phyloP scores from a whole-genome alignment of 2,329 filamentous ascomycete species.

The Ophiognomonia clavigignenti-juglandacearum region DNA sequence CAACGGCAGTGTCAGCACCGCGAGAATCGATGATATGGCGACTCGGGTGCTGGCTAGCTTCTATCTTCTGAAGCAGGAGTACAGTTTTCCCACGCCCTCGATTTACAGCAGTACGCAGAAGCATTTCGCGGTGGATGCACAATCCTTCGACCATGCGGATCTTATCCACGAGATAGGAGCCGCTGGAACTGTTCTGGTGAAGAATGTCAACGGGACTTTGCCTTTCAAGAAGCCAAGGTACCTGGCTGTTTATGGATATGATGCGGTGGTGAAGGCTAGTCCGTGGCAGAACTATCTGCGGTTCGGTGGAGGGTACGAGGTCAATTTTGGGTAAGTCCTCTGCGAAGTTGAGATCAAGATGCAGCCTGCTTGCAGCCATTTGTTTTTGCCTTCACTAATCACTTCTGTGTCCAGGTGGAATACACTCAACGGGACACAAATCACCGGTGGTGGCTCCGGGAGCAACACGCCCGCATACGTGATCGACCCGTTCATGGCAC shows the following conservation, averaged over 20 bases:
- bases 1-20: slow-evolving; percentile 53
- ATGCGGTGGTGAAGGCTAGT: slow-evolving; percentile 47
- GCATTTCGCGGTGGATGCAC: slow-evolving; percentile 13
- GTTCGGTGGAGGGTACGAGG: slow-evolving; percentile 52
- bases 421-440: slow-evolving; percentile 38
- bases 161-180: slow-evolving; percentile 14
- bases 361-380: too few species aligned
- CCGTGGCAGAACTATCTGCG: slow-evolving; percentile 12
- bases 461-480: slow-evolving; percentile 80
- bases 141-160: slow-evolving; percentile 2
- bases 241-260: slow-evolving; percentile 50
- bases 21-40: slow-evolving; percentile 53
- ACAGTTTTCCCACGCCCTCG: slow-evolving; percentile 8
- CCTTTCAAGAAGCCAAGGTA: slow-evolving; percentile 51
- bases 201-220: slow-evolving; percentile 53
- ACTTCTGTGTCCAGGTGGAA: too few species aligned
- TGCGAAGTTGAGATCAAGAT: too few species aligned
- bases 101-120: slow-evolving; percentile 11
- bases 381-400: too few species aligned
- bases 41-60: slow-evolving; percentile 21
- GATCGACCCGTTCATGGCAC: slow-evolving; percentile 60
- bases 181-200: slow-evolving; percentile 46
- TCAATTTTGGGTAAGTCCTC: slow-evolving; percentile 26
- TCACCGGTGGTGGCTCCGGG: slow-evolving; percentile 39
- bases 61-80: slow-evolving; percentile 9